Evolutionary conservation across 2,329 filamentous ascomycete species (phyloP).

Genomic region (Alternaria sp.): DNA sequence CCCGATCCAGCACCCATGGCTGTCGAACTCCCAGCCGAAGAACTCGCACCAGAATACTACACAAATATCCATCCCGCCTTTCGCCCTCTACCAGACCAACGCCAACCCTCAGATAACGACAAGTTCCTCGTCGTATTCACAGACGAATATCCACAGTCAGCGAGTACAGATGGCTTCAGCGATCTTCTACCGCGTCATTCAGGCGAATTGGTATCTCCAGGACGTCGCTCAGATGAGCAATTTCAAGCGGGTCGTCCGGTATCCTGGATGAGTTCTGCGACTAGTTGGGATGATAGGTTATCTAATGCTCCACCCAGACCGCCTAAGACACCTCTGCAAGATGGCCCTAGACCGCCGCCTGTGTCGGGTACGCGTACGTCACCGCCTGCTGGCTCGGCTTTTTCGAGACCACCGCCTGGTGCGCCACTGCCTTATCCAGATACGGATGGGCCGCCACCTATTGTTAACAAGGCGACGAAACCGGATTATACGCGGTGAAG

Average conservation of each 20-base stretch:
- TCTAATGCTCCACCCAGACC: slow-evolving; percentile 49
- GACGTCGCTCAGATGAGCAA: slow-evolving; percentile 46
- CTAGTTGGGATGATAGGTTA: slow-evolving; percentile 39
- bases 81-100: slow-evolving; percentile 48
- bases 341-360: slow-evolving; percentile 28
- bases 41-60: slow-evolving; percentile 53
- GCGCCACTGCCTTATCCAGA: slow-evolving; percentile 77
- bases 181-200: slow-evolving; percentile 54
- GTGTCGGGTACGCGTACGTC: slow-evolving; percentile 32
- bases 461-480: slow-evolving; percentile 85
- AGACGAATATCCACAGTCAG: slow-evolving; percentile 61
- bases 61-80: slow-evolving; percentile 33
- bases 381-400: slow-evolving; percentile 38
- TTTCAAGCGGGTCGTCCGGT: slow-evolving; percentile 34
- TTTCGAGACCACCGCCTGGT: slow-evolving; percentile 46
- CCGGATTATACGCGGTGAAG: slow-evolving; percentile 65
- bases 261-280: slow-evolving; percentile 39
- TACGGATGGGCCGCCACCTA: slow-evolving; percentile 80
- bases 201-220: slow-evolving; percentile 70
- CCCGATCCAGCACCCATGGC: slow-evolving; percentile 58
- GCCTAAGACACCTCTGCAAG: slow-evolving; percentile 53
- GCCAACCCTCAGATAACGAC: slow-evolving; percentile 52
- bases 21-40: slow-evolving; percentile 68
- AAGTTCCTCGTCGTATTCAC: slow-evolving; percentile 66
- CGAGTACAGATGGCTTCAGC: slow-evolving; percentile 50